These are phyloP conservation scores for Sporothrix pallida DNA, from an alignment of 2,329 filamentous ascomycete genomes.

Conservation along the genomic window DNA sequence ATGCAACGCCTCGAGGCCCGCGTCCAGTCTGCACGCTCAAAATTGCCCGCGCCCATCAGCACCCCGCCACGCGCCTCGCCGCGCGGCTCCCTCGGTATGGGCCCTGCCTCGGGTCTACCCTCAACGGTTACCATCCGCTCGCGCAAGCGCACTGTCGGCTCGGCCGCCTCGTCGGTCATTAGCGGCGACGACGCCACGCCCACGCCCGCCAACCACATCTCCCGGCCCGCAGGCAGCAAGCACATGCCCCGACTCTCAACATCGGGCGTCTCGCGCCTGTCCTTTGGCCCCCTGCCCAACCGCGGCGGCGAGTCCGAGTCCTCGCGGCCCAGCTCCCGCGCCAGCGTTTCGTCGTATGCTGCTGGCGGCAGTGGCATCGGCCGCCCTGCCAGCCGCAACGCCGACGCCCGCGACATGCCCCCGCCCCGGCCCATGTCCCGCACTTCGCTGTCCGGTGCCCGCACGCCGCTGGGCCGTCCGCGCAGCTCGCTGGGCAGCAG, in stretches of 20 bases:
- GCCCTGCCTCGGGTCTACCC: slow-evolving; percentile 52
- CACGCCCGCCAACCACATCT: slow-evolving; percentile 50
- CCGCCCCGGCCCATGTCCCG: slow-evolving; percentile 68
- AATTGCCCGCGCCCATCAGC: slow-evolving; percentile 78
- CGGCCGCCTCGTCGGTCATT: slow-evolving; percentile 53
- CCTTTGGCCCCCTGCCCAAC: slow-evolving; percentile 64
- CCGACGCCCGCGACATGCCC: slow-evolving; percentile 49
- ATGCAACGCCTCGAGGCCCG: slow-evolving; percentile 96
- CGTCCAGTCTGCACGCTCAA: slow-evolving; percentile 89
- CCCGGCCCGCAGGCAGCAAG: slow-evolving; percentile 41
- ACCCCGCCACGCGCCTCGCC: slow-evolving; percentile 85
- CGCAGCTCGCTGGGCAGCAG: slow-evolving; percentile 73
- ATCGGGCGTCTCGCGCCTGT: slow-evolving; percentile 67
- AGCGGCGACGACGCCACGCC: slow-evolving; percentile 58
- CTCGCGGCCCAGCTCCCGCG: slow-evolving; percentile 75
- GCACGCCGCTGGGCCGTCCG: slow-evolving; percentile 72
- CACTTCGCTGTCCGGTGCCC: slow-evolving; percentile 63
- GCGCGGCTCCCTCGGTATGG: slow-evolving; percentile 53
- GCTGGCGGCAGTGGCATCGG: slow-evolving; percentile 40
- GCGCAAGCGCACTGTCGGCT: slow-evolving; percentile 69
- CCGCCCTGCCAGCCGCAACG: slow-evolving; percentile 61
- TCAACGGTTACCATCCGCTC: slow-evolving; percentile 69
- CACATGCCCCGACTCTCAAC: slow-evolving; percentile 66
- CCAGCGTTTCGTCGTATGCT: slow-evolving; percentile 62
- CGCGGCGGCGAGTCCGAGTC: slow-evolving; percentile 55